phyloP scores from a whole-genome alignment of 768 basidiomycete species.

The Kwoniella pini region DNA sequence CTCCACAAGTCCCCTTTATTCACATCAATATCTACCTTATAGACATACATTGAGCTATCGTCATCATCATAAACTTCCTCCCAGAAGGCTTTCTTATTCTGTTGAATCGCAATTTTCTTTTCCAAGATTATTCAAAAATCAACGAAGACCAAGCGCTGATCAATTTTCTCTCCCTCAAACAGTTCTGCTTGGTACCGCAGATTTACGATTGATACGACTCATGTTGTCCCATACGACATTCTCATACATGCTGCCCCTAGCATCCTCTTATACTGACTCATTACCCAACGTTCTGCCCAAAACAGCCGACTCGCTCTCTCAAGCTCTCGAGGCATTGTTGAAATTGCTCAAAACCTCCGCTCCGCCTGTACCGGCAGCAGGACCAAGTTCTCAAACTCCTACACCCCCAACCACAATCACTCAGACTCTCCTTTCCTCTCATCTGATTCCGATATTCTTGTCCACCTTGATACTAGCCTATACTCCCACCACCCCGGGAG shows the following conservation, averaged over 20 bases:
- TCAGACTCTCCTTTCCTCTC: conserved; percentile 22
- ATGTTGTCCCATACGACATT: conserved; percentile 22
- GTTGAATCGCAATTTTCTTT: neutral
- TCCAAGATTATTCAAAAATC: neutral
- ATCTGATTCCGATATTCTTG: conserved; percentile 32
- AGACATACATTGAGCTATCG: neutral
- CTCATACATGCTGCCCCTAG: conserved; percentile 17
- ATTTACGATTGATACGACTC: conserved; percentile 28
- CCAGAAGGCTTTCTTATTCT: neutral
- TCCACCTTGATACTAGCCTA: conserved; percentile 31
- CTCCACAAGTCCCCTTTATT: neutral
- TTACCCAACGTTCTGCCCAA: conserved; percentile 2
- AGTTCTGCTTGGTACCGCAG: conserved; percentile 41
- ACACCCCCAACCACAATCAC: conserved; percentile 31
- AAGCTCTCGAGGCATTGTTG: conserved; percentile 15
- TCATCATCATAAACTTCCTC: neutral
- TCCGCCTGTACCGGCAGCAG: conserved; percentile 15
- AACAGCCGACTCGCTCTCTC: conserved; percentile 1
- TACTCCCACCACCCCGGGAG: conserved; percentile 22
- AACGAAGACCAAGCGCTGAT: conserved; percentile 1
- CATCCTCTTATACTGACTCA: conserved; percentile 10
- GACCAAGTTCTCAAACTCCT: conserved; percentile 16
- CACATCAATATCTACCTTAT: neutral
- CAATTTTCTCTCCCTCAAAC: neutral
- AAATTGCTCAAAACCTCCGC: conserved; percentile 19